phyloP scores from a whole-genome alignment of 78 protist species.

The Dictyostelium capitatum region DNA sequence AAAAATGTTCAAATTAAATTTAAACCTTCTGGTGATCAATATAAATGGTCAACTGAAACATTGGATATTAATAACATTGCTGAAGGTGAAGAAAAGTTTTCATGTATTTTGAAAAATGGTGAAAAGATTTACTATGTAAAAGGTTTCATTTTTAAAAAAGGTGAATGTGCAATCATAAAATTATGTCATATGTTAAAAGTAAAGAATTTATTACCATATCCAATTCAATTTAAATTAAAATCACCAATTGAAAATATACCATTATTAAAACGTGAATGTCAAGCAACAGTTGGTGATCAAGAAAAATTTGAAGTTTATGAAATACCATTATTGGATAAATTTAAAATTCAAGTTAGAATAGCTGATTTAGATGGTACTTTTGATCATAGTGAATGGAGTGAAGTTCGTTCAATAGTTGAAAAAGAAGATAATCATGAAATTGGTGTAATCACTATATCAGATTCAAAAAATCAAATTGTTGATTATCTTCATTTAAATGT shows the following conservation, averaged over 20 bases:
- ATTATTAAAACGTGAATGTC: neutral
- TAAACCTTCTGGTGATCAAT: conserved; percentile 58
- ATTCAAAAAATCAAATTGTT: neutral
- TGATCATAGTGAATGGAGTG: conserved; percentile 41
- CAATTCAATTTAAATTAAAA: conserved; percentile 33
- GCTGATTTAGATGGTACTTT: neutral
- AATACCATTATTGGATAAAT: conserved; percentile 32
- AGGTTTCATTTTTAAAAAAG: conserved; percentile 15
- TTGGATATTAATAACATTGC: conserved; percentile 12
- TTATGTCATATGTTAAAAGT: conserved; percentile 54
- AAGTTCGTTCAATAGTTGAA: conserved; percentile 18
- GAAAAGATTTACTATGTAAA: conserved; percentile 16
- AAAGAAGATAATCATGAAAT: conserved; percentile 18
- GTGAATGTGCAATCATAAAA: conserved; percentile 22
- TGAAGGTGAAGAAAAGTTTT: neutral
- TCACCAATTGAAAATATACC: conserved; percentile 18
- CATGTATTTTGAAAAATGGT: conserved; percentile 18
- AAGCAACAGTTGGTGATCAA: neutral
- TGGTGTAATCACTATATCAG: neutral
- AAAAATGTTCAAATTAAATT: conserved; percentile 51
- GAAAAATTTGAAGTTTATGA: conserved; percentile 43
- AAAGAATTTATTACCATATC: conserved; percentile 53
- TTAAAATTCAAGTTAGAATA: conserved; percentile 22
- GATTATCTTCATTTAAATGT: conserved; percentile 35
- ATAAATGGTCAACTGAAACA: conserved; percentile 51